Evolutionary conservation across 345 rosid species (phyloP).

Genomic region (Anastatica hierochuntica): DNA sequence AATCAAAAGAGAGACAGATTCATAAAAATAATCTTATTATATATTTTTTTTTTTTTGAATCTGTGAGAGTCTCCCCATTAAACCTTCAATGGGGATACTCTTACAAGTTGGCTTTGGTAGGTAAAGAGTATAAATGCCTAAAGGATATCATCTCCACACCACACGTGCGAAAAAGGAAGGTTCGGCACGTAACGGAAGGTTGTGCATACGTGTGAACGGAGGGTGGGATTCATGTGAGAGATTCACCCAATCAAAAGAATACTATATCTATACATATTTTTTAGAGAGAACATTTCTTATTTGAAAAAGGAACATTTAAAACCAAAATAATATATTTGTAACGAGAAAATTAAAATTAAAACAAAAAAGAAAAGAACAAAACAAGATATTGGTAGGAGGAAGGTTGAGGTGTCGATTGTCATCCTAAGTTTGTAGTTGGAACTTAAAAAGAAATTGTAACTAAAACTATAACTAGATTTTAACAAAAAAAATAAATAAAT

Average conservation of each 20-base stretch:
- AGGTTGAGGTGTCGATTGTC: conserved; percentile 21
- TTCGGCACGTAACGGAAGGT: conserved; percentile 22
- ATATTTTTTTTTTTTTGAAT: no score
- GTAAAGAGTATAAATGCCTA: conserved; percentile 21
- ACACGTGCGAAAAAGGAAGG: conserved; percentile 19
- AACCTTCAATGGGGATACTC: no score
- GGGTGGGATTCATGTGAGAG: conserved; percentile 25
- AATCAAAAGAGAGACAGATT: no score
- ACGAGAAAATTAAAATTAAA: no score
- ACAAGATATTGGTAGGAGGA: conserved; percentile 26
- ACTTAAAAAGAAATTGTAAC: neutral
- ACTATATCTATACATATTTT: no score
- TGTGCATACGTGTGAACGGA: conserved; percentile 27
- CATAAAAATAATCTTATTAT: no score
- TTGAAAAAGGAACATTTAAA: neutral
- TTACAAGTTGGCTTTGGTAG: conserved; percentile 23
- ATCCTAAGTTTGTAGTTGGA: conserved; percentile 18
- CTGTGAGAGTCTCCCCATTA: no score
- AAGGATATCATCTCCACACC: conserved; percentile 13
- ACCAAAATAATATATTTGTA: no score
- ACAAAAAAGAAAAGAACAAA: no score
- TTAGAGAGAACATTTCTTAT: neutral
- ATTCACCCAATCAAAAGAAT: conserved; percentile 9
- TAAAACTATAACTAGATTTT: no score
- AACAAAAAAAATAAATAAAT: no score